Evolutionary conservation across 2,329 filamentous ascomycete species (phyloP), one percentile per base, ranked within the genome.

Genomic region (Colletotrichum echinochloae): DNA sequence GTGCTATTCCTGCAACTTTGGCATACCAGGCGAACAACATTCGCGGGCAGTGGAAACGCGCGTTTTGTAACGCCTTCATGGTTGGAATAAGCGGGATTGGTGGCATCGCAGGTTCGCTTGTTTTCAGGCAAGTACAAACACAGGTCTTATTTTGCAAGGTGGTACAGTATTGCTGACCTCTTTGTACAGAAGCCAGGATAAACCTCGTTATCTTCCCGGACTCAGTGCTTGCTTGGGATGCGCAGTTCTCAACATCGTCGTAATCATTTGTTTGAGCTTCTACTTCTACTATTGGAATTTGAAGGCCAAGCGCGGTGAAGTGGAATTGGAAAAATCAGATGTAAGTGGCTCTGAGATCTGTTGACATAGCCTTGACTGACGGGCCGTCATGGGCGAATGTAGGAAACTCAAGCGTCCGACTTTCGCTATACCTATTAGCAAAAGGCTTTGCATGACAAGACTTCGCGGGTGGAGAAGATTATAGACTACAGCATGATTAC

Each of bases 11-110:
- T 5, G 63, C 64, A 8, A 60, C 54, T 30, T 65, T 70, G 65
- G 69, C 69, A 6, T 71, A 64, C 39, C 72, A 73, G 26, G 66
- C 72, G 8, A 73, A 73, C 28, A 73, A 73, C 39, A 72, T 73
- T 30, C 64, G 72, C 1, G 72, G 72, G 23, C 72, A 72, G 54
- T 73, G 72, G 72, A 72, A 71, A 37, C 66, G 72, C 12, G 70
- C 72, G 6, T 73, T 73, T 37, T 74, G 69, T 30, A 74, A 67
- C 3, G 66, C 67, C 3, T 39, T 68, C 16, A 67, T 73, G 39
- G 70, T 73, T 7, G 66, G 60, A 1, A 55, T 72, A 18, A 65
- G 73, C 20, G 73, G 70, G 11, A 37, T 74, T 35, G 54, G 74
- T 35, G 64, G 71, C 14, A 66, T 75, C 26, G 66, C 73, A 12